phyloP scores from a whole-genome alignment of 345 rosid species.

The Eutrema yunnanense region DNA sequence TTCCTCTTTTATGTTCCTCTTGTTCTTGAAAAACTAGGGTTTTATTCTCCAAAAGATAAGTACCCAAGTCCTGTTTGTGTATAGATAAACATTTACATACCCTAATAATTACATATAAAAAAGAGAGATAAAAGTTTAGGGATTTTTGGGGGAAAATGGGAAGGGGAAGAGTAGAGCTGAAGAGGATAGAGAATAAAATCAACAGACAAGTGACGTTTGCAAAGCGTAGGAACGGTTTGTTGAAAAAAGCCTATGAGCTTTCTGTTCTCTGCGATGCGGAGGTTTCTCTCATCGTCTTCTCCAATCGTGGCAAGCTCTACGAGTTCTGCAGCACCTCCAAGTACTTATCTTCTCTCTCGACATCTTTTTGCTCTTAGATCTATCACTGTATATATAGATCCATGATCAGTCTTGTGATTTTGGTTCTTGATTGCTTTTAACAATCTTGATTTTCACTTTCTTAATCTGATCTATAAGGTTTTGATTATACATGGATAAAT shows the following conservation, averaged over 20 bases:
- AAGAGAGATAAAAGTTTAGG: too few relatives aligned
- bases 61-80: conserved; percentile 25
- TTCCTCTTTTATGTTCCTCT: conserved; percentile 15
- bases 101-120: conserved; percentile 1
- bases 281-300: conserved; percentile 93
- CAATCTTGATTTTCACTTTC: not conserved
- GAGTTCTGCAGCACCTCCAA: conserved; percentile 83
- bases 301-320: conserved; percentile 95
- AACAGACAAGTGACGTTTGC: too few relatives aligned
- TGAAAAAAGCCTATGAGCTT: too few relatives aligned
- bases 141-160: too few relatives aligned
- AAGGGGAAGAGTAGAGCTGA: too few relatives aligned
- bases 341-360: conserved; percentile 23
- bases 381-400: too few relatives aligned
- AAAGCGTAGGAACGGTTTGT: too few relatives aligned
- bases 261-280: too few relatives aligned
- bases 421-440: not conserved
- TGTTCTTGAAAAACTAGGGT: conserved; percentile 28
- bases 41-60: conserved; percentile 15
- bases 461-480: not conserved
- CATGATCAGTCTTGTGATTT: not conserved
- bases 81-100: conserved; percentile 21
- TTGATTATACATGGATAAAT: not conserved
- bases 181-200: too few relatives aligned
- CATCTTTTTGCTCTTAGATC: not conserved